Conservation (phyloP, 2,329 filamentous ascomycete genomes). For the Colletotrichum costaricense region DNA sequence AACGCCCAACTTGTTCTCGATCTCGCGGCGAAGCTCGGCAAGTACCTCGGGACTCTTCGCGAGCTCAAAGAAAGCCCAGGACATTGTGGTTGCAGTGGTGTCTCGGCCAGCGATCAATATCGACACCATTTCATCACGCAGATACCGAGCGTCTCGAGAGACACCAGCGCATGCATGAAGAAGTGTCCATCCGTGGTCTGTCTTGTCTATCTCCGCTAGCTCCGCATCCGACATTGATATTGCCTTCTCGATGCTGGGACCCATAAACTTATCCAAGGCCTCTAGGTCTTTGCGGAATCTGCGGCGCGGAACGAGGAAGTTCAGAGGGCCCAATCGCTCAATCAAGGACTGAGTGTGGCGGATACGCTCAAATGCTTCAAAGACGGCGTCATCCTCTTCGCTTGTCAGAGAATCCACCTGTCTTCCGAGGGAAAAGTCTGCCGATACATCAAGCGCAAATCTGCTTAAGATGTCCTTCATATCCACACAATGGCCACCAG, state of each 20-base stretch:
- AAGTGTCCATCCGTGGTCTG: conserved; percentile 70
- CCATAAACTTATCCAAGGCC: conserved; percentile 75
- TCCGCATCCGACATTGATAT: conserved; percentile 72
- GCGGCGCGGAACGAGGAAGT: conserved; percentile 65
- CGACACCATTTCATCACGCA: conserved; percentile 81
- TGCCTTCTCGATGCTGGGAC: conserved; percentile 74
- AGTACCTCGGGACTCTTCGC: conserved; percentile 52
- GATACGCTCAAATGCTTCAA: conserved; percentile 75
- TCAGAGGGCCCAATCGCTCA: conserved; percentile 61
- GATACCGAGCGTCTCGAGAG: conserved; percentile 69
- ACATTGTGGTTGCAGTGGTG: conserved; percentile 61
- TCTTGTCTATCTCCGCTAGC: conserved; percentile 73
- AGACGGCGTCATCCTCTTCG: conserved; percentile 65
- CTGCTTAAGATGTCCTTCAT: conserved; percentile 72
- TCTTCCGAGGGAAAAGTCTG: conserved; percentile 74
- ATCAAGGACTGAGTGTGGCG: conserved; percentile 67
- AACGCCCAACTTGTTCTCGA: conserved; percentile 62
- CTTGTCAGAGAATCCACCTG: conserved; percentile 58
- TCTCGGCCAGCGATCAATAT: conserved; percentile 72
- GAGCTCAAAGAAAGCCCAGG: conserved; percentile 57
- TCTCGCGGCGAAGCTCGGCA: conserved; percentile 51
- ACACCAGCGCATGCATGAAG: conserved; percentile 76
- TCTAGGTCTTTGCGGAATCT: conserved; percentile 70
- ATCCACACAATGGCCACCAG: conserved; percentile 64
- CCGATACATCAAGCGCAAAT: conserved; percentile 74